A percentile compares a stretch with the other conserved stretches of the same genome.
Conservation (phyloP, 768 basidiomycete species). For the Phlebiopsis flavidoalba region DNA sequence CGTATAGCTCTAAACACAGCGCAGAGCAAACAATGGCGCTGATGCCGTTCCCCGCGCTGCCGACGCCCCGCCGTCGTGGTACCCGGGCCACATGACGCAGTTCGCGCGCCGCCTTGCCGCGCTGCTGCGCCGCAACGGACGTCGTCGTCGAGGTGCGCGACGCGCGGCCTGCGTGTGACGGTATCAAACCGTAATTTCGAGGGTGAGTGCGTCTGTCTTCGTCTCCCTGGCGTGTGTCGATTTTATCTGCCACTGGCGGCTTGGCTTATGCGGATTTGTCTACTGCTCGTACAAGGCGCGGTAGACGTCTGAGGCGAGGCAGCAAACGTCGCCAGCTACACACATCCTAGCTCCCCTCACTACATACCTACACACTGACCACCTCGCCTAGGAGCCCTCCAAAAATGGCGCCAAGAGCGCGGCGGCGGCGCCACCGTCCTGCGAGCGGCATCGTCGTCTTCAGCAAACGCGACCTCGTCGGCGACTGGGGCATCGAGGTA, state of each 20-base stretch:
- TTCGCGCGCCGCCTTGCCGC: slow-evolving; percentile 75
- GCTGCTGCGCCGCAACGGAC: slow-evolving; percentile 75
- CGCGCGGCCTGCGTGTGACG: slow-evolving; percentile 85
- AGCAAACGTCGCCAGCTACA: background rate
- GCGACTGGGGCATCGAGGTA: slow-evolving; percentile 85
- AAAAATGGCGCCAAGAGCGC: slow-evolving; percentile 65
- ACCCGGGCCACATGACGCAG: slow-evolving; percentile 92
- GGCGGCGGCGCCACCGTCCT: slow-evolving; percentile 35
- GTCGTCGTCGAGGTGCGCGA: slow-evolving; percentile 95
- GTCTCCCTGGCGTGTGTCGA: background rate
- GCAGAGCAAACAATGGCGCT: too few relatives aligned
- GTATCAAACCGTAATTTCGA: slow-evolving; percentile 89
- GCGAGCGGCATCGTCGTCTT: slow-evolving; percentile 85
- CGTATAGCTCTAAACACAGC: too few relatives aligned
- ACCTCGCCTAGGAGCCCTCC: slow-evolving; percentile 45
- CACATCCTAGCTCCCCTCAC: background rate
- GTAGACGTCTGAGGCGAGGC: too few relatives aligned
- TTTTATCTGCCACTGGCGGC: too few relatives aligned
- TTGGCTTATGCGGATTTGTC: too few relatives aligned
- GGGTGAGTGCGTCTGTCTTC: slow-evolving; percentile 41
- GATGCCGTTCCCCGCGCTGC: slow-evolving; percentile 44
- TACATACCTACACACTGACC: background rate
- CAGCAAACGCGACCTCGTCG: slow-evolving; percentile 90
- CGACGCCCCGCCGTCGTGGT: slow-evolving; percentile 87
- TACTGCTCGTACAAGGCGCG: too few relatives aligned